phyloP scores from a whole-genome alignment of 1,139 yeast species.

The Trichomonascaceae sp. region DNA sequence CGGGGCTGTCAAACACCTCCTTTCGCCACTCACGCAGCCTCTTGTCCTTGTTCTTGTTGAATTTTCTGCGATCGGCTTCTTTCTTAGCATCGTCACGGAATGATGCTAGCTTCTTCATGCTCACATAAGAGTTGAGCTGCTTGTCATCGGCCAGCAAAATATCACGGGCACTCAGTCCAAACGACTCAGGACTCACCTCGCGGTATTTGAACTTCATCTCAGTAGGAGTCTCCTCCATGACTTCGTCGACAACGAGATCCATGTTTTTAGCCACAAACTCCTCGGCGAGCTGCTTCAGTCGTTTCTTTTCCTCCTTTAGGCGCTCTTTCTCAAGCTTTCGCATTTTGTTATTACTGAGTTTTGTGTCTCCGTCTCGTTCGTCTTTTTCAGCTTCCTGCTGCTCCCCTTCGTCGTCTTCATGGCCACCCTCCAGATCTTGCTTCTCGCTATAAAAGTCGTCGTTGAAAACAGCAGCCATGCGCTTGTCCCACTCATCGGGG shows the following conservation, averaged over 20 bases:
- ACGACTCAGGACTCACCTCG: conserved; percentile 90
- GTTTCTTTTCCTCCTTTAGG: conserved; percentile 49
- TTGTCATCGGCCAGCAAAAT: conserved; percentile 82
- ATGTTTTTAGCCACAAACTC: conserved; percentile 48
- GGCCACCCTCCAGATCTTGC: conserved; percentile 16
- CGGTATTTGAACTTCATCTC: conserved; percentile 69
- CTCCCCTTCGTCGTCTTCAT: conserved; percentile 16
- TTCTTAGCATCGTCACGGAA: conserved; percentile 67
- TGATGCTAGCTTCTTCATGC: conserved; percentile 87
- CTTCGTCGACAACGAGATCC: conserved; percentile 21
- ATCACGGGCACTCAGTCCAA: conserved; percentile 76
- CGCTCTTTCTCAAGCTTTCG: conserved; percentile 38
- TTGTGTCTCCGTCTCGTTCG: conserved; percentile 5
- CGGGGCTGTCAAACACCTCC: conserved; percentile 54
- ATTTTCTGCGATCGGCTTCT: conserved; percentile 71
- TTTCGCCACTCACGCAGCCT: conserved; percentile 84
- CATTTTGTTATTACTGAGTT: conserved; percentile 12
- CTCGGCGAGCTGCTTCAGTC: conserved; percentile 55
- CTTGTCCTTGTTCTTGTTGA: conserved; percentile 57
- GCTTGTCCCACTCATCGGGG: conserved; percentile 82
- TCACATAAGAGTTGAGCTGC: conserved; percentile 69
- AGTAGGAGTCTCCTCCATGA: conserved; percentile 32
- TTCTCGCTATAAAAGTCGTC: conserved; percentile 60
- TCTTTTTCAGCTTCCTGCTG: conserved; percentile 17
- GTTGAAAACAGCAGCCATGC: conserved; percentile 74